A percentile compares a stretch with the other conserved stretches of the same genome.
Conservation (phyloP, 148 eudicot species). For the Hydrangea macrophylla region DNA sequence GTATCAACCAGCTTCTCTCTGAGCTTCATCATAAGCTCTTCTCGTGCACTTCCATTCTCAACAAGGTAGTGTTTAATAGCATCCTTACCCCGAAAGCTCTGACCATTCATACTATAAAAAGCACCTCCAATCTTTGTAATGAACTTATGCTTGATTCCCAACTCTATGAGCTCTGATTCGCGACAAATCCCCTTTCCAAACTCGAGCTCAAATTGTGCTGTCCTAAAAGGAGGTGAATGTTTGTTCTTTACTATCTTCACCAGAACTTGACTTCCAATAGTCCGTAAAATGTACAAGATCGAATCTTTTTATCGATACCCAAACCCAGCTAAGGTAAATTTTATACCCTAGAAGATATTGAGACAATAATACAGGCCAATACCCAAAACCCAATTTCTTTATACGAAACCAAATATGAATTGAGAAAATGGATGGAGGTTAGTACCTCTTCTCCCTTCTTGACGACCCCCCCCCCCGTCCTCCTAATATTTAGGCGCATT, state of each 20-base stretch:
- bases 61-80: conserved; percentile 45
- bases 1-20: conserved; percentile 58
- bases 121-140: conserved; percentile 49
- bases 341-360: too few relatives aligned
- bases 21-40: conserved; percentile 54
- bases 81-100: conserved; percentile 57
- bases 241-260: conserved; percentile 94
- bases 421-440: conserved; percentile 9
- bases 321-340: background rate
- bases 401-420: too few relatives aligned
- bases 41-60: conserved; percentile 40
- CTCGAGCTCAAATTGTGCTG: conserved; percentile 78
- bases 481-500: conserved; percentile 76
- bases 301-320: background rate
- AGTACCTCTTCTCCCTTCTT: conserved; percentile 97
- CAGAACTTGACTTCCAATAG: conserved; percentile 68
- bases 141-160: conserved; percentile 72
- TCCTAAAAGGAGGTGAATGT: conserved; percentile 88
- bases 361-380: too few relatives aligned
- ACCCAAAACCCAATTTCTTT: too few relatives aligned
- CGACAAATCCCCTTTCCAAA: conserved; percentile 85
- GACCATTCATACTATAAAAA: conserved; percentile 36
- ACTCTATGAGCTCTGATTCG: conserved; percentile 64
- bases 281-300: conserved; percentile 36
- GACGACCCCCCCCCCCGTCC: conserved; percentile 64